phyloP scores from a whole-genome alignment of 2,329 filamentous ascomycete species.

The Blumeria hordei region DNA sequence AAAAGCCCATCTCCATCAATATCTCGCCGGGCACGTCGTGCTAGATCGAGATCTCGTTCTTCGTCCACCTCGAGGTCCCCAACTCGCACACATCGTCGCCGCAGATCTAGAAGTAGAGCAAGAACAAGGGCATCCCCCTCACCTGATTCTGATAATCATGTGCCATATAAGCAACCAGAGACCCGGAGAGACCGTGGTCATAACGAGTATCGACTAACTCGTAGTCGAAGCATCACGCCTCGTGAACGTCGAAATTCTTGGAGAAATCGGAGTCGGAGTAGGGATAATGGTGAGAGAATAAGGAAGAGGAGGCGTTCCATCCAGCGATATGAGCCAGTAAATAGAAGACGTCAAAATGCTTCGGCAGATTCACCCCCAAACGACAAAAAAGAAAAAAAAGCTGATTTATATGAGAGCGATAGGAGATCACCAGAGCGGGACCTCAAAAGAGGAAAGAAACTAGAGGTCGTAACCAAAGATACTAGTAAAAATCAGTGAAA shows the following conservation, averaged over 20 bases:
- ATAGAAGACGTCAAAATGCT: conserved; percentile 23
- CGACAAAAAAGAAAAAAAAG: conserved; percentile 25
- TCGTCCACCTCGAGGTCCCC: conserved; percentile 9
- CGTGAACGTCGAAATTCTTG: conserved; percentile 7
- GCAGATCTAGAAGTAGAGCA: conserved; percentile 5
- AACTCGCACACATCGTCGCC: conserved; percentile 10
- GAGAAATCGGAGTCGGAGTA: conserved; percentile 10
- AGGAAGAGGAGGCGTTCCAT: conserved; percentile 15
- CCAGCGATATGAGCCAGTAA: conserved; percentile 15
- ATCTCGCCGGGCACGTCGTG: conserved; percentile 11
- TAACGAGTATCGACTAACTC: conserved; percentile 15
- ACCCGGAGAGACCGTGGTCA: conserved; percentile 10
- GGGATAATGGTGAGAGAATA: conserved; percentile 7
- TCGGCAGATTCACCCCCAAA: conserved; percentile 24
- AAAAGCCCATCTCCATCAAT: conserved; percentile 12
- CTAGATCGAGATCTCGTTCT: conserved; percentile 13
- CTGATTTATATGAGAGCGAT: conserved; percentile 29
- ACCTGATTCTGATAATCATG: conserved; percentile 8
- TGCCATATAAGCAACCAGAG: conserved; percentile 4
- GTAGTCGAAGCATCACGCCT: conserved; percentile 15
- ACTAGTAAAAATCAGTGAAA: not conserved
- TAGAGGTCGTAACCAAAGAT: not conserved
- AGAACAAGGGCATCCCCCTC: conserved; percentile 7
- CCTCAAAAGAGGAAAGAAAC: conserved; percentile 3
- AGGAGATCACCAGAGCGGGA: conserved; percentile 8